Evolutionary conservation across 208 protist species (phyloP).

Genomic region (Leishmania arabica): DNA sequence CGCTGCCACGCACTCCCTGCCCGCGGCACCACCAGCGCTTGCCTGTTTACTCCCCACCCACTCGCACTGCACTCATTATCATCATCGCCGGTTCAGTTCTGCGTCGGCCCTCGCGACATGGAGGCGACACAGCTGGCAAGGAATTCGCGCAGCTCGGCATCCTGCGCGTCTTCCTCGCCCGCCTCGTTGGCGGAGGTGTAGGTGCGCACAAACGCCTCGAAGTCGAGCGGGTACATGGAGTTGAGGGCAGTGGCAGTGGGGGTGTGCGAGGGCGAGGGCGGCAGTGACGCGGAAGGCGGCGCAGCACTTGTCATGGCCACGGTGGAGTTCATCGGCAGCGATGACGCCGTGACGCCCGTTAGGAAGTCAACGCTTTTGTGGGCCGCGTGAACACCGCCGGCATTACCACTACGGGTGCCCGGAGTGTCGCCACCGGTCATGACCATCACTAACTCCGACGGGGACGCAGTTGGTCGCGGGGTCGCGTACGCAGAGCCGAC

Average conservation of each 20-base stretch:
- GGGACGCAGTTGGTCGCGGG: slow-evolving; percentile 10
- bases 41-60: background rate
- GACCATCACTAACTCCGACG: slow-evolving; percentile 13
- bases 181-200: slow-evolving; percentile 19
- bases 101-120: slow-evolving; percentile 16
- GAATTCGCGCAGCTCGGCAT: slow-evolving; percentile 66
- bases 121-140: slow-evolving; percentile 59
- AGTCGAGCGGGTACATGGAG: slow-evolving; percentile 67
- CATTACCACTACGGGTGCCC: background rate
- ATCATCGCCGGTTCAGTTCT: slow-evolving; percentile 12
- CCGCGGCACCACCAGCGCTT: background rate
- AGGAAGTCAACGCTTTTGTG: background rate
- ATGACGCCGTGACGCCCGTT: background rate
- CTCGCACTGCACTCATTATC: background rate
- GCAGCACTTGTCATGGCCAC: background rate
- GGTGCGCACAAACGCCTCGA: slow-evolving; percentile 46
- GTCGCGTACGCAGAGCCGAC: slow-evolving; percentile 8
- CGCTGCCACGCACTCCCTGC: background rate
- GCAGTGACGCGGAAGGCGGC: background rate
- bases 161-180: slow-evolving; percentile 35
- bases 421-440: slow-evolving; percentile 26
- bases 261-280: background rate
- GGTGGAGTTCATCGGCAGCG: background rate
- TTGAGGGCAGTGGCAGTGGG: slow-evolving; percentile 21
- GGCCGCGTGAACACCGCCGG: background rate